Base-by-base conservation (phyloP, 2,329 filamentous ascomycete species). In the Lecanicillium sp. region DNA sequence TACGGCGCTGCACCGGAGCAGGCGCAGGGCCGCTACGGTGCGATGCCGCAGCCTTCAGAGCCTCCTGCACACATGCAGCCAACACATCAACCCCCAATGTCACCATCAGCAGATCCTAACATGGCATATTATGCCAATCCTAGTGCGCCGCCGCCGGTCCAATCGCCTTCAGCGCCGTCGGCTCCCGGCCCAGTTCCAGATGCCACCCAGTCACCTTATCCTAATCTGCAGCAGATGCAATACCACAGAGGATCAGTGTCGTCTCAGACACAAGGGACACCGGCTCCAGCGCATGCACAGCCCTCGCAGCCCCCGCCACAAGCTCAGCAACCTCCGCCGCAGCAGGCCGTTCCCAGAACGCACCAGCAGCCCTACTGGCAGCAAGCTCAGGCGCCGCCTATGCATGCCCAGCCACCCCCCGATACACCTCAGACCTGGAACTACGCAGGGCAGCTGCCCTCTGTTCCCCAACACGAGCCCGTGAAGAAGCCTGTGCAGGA, bases 361-460 rank as follows among this genome's bases (percentile, higher is more conserved):
- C 53, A 54, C 11, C 62, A 62, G 17, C 60, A 62, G 15, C 60
- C 62, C 45, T 60, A 61, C 35, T 52, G 66, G 27, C 56, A 57
- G 5, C 64, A 60, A 20, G 12, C 38, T 8, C 37, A 41, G 5
- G 50, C 44, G 32, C 51, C 58, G 9, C 12, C 44, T 15, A 29
- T 39, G 17, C 45, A 42, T 20, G 14, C 45, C 9, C 30, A 33
- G 30, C 30, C 30, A 33, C 9, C 5, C 8, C 6, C 30, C 10
- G 7, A 33, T 5, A 5, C 8, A 46, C 64, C 69, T 8, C 69
- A 69, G 50, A 62, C 59, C n/a, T 66, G 67, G 55, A 67, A 65
- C 3, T 78, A 80, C 52, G 52, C 63, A 10, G 69, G 72, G 6
- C 69, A 76, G 3, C 87, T 88, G 58, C 85, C 86, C 1, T 71